phyloP scores from a whole-genome alignment of 2,329 filamentous ascomycete genomes.

The Sporothrix brunneoviolacea region DNA sequence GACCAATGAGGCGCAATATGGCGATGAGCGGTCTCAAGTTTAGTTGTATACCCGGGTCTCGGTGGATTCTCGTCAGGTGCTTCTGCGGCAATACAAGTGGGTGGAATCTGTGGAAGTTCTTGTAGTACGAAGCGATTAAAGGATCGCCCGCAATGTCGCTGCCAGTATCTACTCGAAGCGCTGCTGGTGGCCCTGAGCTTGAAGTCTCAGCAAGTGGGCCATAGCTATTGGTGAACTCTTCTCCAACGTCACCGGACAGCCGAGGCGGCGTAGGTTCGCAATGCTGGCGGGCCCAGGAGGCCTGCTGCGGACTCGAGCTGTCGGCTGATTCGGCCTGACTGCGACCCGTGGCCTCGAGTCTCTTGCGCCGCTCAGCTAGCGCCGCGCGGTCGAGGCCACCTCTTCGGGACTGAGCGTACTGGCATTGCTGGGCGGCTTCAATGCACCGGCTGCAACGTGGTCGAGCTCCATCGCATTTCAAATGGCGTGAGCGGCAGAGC shows the following conservation, averaged over 20 bases:
- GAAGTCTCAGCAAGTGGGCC: too few species aligned
- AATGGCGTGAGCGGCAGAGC: conserved; percentile 1
- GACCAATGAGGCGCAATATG: conserved; percentile 1
- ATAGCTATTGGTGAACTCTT: neutral
- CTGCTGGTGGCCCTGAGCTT: neutral
- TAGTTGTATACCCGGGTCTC: neutral
- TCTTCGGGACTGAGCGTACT: neutral
- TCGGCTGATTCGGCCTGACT: neutral
- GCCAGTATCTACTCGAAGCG: neutral
- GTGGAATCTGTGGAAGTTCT: conserved; percentile 3
- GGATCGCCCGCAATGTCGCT: neutral
- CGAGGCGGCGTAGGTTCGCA: neutral
- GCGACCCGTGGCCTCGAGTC: neutral
- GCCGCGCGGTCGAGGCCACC: conserved; percentile 5
- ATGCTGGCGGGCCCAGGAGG: neutral
- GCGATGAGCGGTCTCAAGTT: neutral
- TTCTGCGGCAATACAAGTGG: neutral
- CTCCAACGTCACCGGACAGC: neutral
- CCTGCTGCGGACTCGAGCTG: too few species aligned
- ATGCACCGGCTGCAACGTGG: conserved; percentile 3
- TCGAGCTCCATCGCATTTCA: conserved; percentile 2
- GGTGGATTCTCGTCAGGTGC: neutral
- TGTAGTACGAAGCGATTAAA: conserved; percentile 1
- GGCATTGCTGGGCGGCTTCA: neutral
- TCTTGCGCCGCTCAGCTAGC: neutral